phyloP scores from a whole-genome alignment of 192 early-diverging fungal genomes.

The Umbelopsis isabellina region DNA sequence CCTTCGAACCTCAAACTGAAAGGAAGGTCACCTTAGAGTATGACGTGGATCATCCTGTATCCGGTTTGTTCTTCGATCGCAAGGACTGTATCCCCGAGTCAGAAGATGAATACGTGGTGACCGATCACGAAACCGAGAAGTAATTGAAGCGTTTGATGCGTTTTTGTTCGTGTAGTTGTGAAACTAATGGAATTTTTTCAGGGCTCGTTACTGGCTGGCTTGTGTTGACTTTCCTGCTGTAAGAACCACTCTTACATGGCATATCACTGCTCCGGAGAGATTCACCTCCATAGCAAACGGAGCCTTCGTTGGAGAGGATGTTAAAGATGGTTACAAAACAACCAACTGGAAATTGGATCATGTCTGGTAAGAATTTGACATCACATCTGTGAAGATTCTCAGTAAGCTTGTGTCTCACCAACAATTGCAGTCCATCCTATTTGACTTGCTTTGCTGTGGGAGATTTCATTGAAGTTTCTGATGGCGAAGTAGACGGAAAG shows the following conservation, averaged over 20 bases:
- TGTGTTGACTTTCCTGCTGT: slow-evolving; percentile 53
- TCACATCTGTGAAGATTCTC: too few species aligned
- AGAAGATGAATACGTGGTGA: slow-evolving; percentile 43
- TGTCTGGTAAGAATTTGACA: slow-evolving; percentile 22
- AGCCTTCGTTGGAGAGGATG: slow-evolving; percentile 24
- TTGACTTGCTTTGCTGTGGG: slow-evolving; percentile 56
- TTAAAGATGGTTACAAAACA: slow-evolving; percentile 35
- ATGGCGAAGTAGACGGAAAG: slow-evolving; percentile 48
- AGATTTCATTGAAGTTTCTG: slow-evolving; percentile 46
- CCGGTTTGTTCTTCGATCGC: slow-evolving; percentile 52
- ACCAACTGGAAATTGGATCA: slow-evolving; percentile 46
- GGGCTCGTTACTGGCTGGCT: slow-evolving; percentile 58
- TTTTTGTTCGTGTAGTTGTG: background rate
- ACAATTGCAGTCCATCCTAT: slow-evolving; percentile 46
- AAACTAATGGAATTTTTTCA: background rate
- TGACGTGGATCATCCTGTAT: slow-evolving; percentile 36
- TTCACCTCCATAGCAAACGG: slow-evolving; percentile 54
- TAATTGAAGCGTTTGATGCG: background rate
- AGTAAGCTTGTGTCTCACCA: background rate
- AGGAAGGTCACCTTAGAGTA: slow-evolving; percentile 42
- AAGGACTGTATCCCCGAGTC: slow-evolving; percentile 35
- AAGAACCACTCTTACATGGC: slow-evolving; percentile 46
- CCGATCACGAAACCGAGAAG: slow-evolving; percentile 53
- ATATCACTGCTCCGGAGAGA: slow-evolving; percentile 44
- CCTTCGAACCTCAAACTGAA: slow-evolving; percentile 33